Conservation (phyloP, 495 filamentous ascomycete species). For the Aspergillus homomorphus region DNA sequence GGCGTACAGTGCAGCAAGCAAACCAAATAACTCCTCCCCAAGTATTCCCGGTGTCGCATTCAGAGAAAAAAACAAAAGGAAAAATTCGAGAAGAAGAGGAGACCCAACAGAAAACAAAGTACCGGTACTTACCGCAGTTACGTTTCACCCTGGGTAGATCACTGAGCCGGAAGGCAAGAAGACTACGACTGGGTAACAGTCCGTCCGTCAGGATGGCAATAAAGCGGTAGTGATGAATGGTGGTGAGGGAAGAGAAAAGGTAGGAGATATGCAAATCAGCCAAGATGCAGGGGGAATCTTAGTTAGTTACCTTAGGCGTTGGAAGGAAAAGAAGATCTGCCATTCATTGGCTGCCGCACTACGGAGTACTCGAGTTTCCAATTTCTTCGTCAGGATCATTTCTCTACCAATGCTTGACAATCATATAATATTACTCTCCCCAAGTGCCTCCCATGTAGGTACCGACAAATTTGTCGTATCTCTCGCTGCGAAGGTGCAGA, state of each 20-base stretch:
- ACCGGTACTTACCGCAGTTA: neutral
- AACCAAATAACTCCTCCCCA: neutral
- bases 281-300: neutral
- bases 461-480: too few species aligned
- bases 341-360: neutral
- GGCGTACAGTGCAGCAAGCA: neutral
- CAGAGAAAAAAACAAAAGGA: neutral
- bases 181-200: too few species aligned
- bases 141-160: neutral
- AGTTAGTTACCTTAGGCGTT: neutral
- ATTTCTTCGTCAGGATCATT: too few species aligned
- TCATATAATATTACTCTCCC: too few species aligned
- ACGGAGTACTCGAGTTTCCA: too few species aligned
- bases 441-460: too few species aligned
- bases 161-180: neutral
- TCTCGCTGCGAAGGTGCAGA: too few species aligned
- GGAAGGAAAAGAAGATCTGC: neutral
- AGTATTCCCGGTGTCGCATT: neutral
- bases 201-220: neutral
- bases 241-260: neutral
- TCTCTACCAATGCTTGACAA: too few species aligned
- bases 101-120: neutral
- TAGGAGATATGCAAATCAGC: neutral
- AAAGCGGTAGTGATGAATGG: neutral
- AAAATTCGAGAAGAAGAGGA: neutral